A percentile compares a stretch with the other conserved stretches of the same genome.
phyloP scores from a whole-genome alignment of 345 rosid species.

The Moricandia arvensis region DNA sequence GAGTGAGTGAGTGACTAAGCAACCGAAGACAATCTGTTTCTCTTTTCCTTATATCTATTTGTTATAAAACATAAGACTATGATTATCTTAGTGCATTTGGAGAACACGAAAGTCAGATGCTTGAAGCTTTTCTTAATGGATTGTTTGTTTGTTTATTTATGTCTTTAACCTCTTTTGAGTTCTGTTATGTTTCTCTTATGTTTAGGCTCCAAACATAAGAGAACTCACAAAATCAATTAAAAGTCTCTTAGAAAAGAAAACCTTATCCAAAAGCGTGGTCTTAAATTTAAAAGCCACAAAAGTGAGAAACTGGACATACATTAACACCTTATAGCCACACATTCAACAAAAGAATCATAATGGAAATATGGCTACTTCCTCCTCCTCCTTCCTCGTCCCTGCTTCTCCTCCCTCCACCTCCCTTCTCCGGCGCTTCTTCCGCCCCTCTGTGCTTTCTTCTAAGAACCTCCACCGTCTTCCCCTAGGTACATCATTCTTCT shows the following conservation, averaged over 20 bases:
- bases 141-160: constrained; percentile 4
- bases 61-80: constrained; percentile 1
- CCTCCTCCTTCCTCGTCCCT: constrained; percentile 29
- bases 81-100: background rate
- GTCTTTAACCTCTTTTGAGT: background rate
- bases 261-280: constrained; percentile 28
- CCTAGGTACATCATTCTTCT: constrained; percentile 15
- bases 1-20: constrained; percentile 42
- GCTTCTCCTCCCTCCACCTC: constrained; percentile 15
- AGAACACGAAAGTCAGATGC: background rate
- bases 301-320: background rate
- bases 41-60: background rate
- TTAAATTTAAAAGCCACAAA: constrained; percentile 20
- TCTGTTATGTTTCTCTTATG: background rate
- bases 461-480: constrained; percentile 16
- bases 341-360: constrained; percentile 10
- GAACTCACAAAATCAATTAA: background rate
- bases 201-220: too few species aligned
- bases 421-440: constrained; percentile 12
- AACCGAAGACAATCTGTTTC: background rate
- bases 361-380: constrained; percentile 31
- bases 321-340: constrained; percentile 10
- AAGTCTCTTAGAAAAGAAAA: background rate
- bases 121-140: background rate
- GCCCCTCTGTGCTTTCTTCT: constrained; percentile 12